A percentile compares a stretch with the other conserved stretches of the same genome.
These are phyloP conservation scores for Mucor mucedo DNA, from an alignment of 371 early-diverging fungal genomes.

Conservation along the genomic window DNA sequence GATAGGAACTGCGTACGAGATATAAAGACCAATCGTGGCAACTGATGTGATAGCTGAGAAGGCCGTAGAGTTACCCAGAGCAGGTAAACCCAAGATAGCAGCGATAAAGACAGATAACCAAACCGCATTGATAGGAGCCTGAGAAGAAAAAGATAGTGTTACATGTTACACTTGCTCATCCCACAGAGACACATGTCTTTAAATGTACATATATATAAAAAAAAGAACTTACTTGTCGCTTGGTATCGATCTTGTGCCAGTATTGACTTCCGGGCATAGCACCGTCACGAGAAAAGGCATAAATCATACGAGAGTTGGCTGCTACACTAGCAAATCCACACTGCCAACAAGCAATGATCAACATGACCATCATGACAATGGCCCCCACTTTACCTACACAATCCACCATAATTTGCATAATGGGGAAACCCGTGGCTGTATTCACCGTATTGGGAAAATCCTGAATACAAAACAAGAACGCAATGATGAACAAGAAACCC, in stretches of 20 bases:
- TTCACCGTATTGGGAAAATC: constrained; percentile 50
- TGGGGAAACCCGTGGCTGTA: constrained; percentile 46
- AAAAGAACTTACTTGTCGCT: constrained; percentile 39
- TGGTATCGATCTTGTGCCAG: constrained; percentile 37
- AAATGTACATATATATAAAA: constrained; percentile 38
- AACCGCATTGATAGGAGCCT: constrained; percentile 60
- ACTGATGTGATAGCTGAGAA: constrained; percentile 69
- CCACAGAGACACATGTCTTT: background rate
- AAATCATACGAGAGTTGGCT: constrained; percentile 73
- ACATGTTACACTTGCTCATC: background rate
- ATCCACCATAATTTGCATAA: constrained; percentile 59
- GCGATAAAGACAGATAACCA: constrained; percentile 57
- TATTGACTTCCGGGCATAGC: constrained; percentile 64
- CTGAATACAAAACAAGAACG: constrained; percentile 47
- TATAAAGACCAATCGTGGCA: constrained; percentile 68
- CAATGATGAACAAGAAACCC: constrained; percentile 48
- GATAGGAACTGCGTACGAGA: constrained; percentile 63
- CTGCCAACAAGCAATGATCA: constrained; percentile 63
- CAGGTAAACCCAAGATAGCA: constrained; percentile 50
- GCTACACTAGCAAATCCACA: constrained; percentile 62
- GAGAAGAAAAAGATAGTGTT: constrained; percentile 18
- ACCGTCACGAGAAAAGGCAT: constrained; percentile 76
- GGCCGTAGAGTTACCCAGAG: constrained; percentile 46
- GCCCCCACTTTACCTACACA: constrained; percentile 54
- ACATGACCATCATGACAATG: constrained; percentile 56